Evolutionary conservation across 2,329 filamentous ascomycete species (phyloP), one percentile per base, ranked within the genome.

Genomic region (Fusarium protoensiforme): DNA sequence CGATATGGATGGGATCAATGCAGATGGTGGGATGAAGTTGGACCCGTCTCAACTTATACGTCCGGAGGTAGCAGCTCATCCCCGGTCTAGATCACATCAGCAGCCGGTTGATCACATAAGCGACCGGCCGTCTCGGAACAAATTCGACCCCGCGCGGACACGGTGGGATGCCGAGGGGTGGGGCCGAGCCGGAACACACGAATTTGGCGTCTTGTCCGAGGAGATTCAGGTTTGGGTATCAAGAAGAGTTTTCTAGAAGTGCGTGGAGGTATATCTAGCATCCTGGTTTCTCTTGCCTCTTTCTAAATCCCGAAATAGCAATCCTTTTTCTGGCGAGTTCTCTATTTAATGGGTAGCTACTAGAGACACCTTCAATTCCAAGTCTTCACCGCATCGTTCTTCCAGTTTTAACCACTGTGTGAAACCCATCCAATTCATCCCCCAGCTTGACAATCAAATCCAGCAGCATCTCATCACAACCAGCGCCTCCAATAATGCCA

Each of bases 111-210:
- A 57, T 73, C 71, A 73, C 71, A 68, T 73, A 73, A 73, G 46
- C 71, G 3, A 58, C 20, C 64, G 64, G 64, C 48, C 22, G 57
- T 22, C 18, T 41, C 51, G 56, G 59, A 20, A 24, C 24, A 61
- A 71, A 61, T 41, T 58, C 31, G 20, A 27, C 46, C 22, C 67
- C 70, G 58, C 59, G 29, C 58, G 22, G 36, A 58, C 71, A 56
- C 64, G 24, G 63, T 71, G 71, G 71, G 71, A 73, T 73, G 46
- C 67, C 71, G 71, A 74, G 59, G 56, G 46, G 46, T 13, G 7
- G 29, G 58, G 39, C 24, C 38, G 41, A 33, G 24, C 38, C 38
- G 43, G 56, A 51, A 51, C 24, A 51, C 16, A 29, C 46, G 16
- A n/a, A 29, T 29, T 51, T 51, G 24, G 41, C 24, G 22, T 46